These are phyloP conservation scores for Turritis glabra DNA, from an alignment of 345 rosid genomes.

Conservation along the genomic window DNA sequence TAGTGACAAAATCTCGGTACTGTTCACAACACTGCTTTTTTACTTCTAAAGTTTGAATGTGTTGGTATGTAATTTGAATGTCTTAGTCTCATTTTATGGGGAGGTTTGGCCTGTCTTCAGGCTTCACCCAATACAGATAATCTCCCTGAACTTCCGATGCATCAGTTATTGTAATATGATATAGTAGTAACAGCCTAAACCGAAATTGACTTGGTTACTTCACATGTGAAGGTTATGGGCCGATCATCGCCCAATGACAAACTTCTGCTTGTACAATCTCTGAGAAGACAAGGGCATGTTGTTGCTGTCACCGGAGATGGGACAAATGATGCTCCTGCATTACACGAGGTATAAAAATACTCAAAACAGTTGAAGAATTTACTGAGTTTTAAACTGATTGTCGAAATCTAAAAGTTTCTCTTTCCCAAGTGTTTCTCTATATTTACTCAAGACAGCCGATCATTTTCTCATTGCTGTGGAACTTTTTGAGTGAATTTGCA, in stretches of 20 bases:
- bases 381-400: neutral
- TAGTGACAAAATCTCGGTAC: conserved; percentile 75
- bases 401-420: neutral
- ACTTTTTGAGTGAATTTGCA: conserved; percentile 37
- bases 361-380: neutral
- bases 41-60: neutral
- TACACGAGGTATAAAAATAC: conserved; percentile 66
- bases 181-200: conserved; percentile 7
- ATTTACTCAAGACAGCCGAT: neutral
- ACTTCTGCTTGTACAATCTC: conserved; percentile 80
- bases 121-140: neutral
- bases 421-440: neutral
- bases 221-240: conserved; percentile 73
- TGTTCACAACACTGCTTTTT: neutral
- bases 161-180: conserved; percentile 4
- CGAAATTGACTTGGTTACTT: conserved; percentile 13
- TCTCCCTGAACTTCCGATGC: conserved; percentile 2
- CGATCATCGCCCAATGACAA: conserved; percentile 91
- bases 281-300: conserved; percentile 68
- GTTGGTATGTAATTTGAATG: neutral
- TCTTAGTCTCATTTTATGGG: neutral
- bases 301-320: conserved; percentile 97
- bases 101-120: neutral
- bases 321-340: conserved; percentile 92
- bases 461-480: conserved; percentile 4